Percentiles rank a stretch among this genome's conserved stretches.
Conservation (phyloP, 352 stramenopile species). For the Blastocystis sp. region DNA sequence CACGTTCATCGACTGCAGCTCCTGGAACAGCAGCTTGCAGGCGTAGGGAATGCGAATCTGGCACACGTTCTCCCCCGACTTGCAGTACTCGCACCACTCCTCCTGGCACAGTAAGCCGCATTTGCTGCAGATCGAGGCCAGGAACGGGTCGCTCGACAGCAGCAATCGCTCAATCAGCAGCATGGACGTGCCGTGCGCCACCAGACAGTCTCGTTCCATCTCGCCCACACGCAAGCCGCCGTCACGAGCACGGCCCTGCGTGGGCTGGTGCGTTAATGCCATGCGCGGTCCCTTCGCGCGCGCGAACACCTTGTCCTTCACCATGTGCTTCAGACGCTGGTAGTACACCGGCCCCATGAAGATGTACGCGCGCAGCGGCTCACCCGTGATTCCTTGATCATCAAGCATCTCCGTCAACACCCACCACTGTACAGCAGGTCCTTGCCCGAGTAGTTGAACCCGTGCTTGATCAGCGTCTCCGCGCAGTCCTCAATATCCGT, state of each 20-base stretch:
- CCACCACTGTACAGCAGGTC: slow-evolving; percentile 84
- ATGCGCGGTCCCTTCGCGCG: slow-evolving; percentile 79
- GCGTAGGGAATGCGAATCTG: slow-evolving; percentile 96
- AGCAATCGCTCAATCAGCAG: slow-evolving; percentile 99
- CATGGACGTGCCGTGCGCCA: slow-evolving; percentile 97
- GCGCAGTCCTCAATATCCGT: slow-evolving; percentile 81
- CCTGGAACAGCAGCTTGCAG: slow-evolving; percentile 96
- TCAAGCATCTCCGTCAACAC: background rate
- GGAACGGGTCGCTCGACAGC: slow-evolving; percentile 98
- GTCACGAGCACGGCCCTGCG: slow-evolving; percentile 92
- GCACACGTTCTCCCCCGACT: slow-evolving; percentile 92
- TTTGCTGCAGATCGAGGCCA: slow-evolving; percentile 83
- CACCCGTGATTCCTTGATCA: slow-evolving; percentile 83
- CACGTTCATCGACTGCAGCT: slow-evolving; percentile 99
- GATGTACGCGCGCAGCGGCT: slow-evolving; percentile 96
- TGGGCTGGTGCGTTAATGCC: slow-evolving; percentile 95
- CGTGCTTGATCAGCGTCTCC: slow-evolving; percentile 89
- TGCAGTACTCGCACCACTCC: slow-evolving; percentile 97
- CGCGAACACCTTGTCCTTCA: slow-evolving; percentile 99
- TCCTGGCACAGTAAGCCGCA: slow-evolving; percentile 78
- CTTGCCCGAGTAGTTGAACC: slow-evolving; percentile 98
- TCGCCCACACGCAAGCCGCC: slow-evolving; percentile 96
- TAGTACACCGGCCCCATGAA: slow-evolving; percentile 99
- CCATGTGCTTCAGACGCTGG: slow-evolving; percentile 99
- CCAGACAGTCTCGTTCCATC: slow-evolving; percentile 99